These are phyloP conservation scores for Ceratocystiopsis sp. DNA, from an alignment of 2,329 filamentous ascomycete genomes.

Conservation along the genomic window DNA sequence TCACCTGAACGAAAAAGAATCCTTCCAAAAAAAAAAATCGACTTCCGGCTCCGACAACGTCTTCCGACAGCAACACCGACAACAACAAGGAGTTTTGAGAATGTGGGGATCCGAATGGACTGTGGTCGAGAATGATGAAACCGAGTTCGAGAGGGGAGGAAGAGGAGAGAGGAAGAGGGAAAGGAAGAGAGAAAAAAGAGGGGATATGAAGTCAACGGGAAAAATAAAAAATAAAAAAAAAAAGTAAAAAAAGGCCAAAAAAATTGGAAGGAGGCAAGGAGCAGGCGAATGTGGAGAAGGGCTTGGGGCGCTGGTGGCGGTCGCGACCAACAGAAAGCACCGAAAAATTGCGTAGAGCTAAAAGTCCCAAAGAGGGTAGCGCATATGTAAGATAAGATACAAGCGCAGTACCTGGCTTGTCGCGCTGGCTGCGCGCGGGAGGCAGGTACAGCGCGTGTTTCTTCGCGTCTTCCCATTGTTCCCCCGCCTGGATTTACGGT, in stretches of 20 bases:
- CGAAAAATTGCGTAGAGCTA: not conserved
- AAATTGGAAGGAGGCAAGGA: slow-evolving; percentile 5
- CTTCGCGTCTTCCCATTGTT: too few relatives aligned
- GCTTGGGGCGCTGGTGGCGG: slow-evolving; percentile 5
- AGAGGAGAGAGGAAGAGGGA: slow-evolving; percentile 8
- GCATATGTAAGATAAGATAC: too few relatives aligned
- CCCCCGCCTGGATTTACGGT: too few relatives aligned
- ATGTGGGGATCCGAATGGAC: slow-evolving; percentile 3
- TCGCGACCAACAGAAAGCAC: slow-evolving; percentile 3
- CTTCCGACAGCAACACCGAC: slow-evolving; percentile 12
- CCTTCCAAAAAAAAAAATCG: slow-evolving; percentile 7
- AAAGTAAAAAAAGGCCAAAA: slow-evolving; percentile 4
- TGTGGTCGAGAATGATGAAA: not conserved
- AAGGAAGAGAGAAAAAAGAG: slow-evolving; percentile 7
- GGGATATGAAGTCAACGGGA: slow-evolving; percentile 3
- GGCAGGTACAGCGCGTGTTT: too few relatives aligned
- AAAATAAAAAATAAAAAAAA: slow-evolving; percentile 7
- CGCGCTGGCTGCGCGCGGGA: too few relatives aligned
- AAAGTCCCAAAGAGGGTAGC: too few relatives aligned
- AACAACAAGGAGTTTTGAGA: slow-evolving; percentile 8
- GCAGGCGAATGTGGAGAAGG: slow-evolving; percentile 2
- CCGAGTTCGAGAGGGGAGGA: slow-evolving; percentile 7
- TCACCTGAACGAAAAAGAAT: slow-evolving; percentile 1
- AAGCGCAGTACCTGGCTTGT: too few relatives aligned
- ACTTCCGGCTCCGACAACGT: slow-evolving; percentile 7